These are phyloP conservation scores for Davidsoniella australis DNA, from an alignment of 2,329 filamentous ascomycete species.

Conservation along the genomic window DNA sequence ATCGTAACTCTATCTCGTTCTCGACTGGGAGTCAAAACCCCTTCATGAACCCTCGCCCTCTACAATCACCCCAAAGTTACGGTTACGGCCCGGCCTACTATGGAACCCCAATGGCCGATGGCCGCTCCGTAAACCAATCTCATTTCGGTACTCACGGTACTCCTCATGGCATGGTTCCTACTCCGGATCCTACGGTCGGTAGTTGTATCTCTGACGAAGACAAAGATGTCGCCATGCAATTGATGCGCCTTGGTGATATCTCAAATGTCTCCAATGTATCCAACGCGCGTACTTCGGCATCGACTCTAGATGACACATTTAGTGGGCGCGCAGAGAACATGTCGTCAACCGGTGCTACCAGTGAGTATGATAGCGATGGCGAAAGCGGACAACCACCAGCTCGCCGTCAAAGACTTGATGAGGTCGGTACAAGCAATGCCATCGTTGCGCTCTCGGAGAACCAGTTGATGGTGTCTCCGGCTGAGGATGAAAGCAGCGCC, in stretches of 20 bases:
- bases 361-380: conserved; percentile 54
- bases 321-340: conserved; percentile 75
- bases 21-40: conserved; percentile 60
- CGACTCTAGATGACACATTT: conserved; percentile 82
- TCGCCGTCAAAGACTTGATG: conserved; percentile 39
- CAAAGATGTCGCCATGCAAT: conserved; percentile 83
- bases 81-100: conserved; percentile 25
- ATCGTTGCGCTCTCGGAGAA: conserved; percentile 15
- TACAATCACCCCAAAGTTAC: conserved; percentile 75
- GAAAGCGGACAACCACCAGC: conserved; percentile 35
- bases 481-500: conserved; percentile 3
- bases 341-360: conserved; percentile 72
- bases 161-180: conserved; percentile 50
- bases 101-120: conserved; percentile 33
- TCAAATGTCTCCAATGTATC: conserved; percentile 67
- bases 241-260: conserved; percentile 78
- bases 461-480: neutral
- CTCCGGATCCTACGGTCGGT: conserved; percentile 89
- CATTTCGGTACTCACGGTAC: conserved; percentile 16
- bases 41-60: conserved; percentile 57
- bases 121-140: conserved; percentile 41
- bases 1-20: conserved; percentile 59
- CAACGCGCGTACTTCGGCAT: conserved; percentile 81
- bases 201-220: conserved; percentile 94
- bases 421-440: conserved; percentile 25